Evolutionary conservation across 2,329 filamentous ascomycete genomes (phyloP), one percentile per base, ranked within the genome.

Genomic region (Monilinia aucupariae): DNA sequence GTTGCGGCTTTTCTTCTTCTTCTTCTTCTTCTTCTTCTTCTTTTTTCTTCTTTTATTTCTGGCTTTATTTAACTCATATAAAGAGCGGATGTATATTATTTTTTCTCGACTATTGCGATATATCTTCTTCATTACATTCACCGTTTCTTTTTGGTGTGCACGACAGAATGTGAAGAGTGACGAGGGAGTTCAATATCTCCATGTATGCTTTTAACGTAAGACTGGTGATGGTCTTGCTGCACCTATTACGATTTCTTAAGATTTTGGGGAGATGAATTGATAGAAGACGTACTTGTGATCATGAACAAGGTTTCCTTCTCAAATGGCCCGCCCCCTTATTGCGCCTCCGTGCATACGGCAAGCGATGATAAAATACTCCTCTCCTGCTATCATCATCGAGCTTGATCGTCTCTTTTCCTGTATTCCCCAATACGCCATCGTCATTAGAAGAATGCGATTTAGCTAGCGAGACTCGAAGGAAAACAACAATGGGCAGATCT

Each of bases 51-150:
- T 32, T 48, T 25, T 22, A n/a, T 47, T 27, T 10, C 30, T 47
- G 20, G 13, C 32, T 47, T 32, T 48, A 47, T 13, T 47, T 47
- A 13, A 45, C 20, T 58, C 15, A 20, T 48, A 25, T 17, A 8
- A 37, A 20, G 41, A 47, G 54, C 53, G n/a, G 9, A 47, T 45
- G 43, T 58, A 25, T 37, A 58, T 48, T 45, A 47, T 47, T 55
- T 32, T 34, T 20, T 47, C 41, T 47, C 41, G 12, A 58, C 12
- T 58, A 34, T 48, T 32, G 41, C 25, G 54, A 25, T 20, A 10
- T 12, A 10, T 58, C 7, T 41, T 47, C 27, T 32, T 10, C 51
- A n/a, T 43, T 17, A 10, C 47, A 15, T 15, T 10, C 20, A 53
- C n/a, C 2, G 6, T n/a, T 25, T 17, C n/a, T 39, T 25, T 12